Evolutionary conservation across 495 filamentous ascomycete genomes (phyloP).

Genomic region (Aspergillus conjunctus): DNA sequence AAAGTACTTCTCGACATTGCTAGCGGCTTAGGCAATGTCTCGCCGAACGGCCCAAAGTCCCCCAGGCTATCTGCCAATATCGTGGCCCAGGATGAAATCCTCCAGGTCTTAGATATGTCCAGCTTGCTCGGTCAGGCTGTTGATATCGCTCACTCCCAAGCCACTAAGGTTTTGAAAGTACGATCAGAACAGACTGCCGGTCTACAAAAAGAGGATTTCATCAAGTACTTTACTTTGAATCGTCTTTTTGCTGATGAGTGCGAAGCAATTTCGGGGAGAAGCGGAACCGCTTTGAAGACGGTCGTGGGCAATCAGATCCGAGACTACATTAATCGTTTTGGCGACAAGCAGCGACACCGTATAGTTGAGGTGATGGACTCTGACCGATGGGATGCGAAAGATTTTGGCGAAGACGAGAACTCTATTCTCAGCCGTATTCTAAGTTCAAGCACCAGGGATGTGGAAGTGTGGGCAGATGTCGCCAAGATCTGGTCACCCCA

Average conservation of each 20-base stretch:
- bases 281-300: constrained; percentile 80
- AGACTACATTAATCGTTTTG: constrained; percentile 78
- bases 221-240: constrained; percentile 92
- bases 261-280: constrained; percentile 89
- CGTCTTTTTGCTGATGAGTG: constrained; percentile 95
- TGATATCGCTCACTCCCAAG: constrained; percentile 88
- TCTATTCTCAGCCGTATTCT: constrained; percentile 67
- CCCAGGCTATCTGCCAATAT: constrained; percentile 29
- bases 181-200: constrained; percentile 80
- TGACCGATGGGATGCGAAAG: constrained; percentile 86
- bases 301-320: constrained; percentile 90
- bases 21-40: constrained; percentile 61
- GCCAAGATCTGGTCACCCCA: constrained; percentile 71
- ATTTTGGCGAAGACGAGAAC: constrained; percentile 72
- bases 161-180: constrained; percentile 88
- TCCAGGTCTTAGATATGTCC: constrained; percentile 84
- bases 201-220: constrained; percentile 73
- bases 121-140: constrained; percentile 93
- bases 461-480: constrained; percentile 68
- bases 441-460: constrained; percentile 77
- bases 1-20: constrained; percentile 96
- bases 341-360: constrained; percentile 73
- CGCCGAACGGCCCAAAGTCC: constrained; percentile 16
- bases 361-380: constrained; percentile 84
- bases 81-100: constrained; percentile 73